Evolutionary conservation across 1,139 yeast species (phyloP), one percentile per base, ranked within the genome.

Genomic region (Suhomyces bolitotheri): DNA sequence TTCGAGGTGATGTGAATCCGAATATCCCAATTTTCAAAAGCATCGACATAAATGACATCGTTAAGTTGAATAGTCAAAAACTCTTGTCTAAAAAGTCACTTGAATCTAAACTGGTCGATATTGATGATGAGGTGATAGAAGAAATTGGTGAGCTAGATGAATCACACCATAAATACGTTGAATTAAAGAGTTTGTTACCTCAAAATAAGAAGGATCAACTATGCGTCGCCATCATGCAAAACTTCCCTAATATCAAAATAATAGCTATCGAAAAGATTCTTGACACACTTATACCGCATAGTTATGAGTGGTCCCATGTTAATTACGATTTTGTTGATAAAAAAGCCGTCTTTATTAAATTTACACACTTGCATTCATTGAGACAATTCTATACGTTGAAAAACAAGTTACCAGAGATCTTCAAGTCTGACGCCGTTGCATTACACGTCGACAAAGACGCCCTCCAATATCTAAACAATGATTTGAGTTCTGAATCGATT

Each of bases 121-220:
- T 41, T 9, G 51, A 46, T 9, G 47, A 43, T 14, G 51, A 45
- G 7, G 38, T 49, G 7, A 34, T 28, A 2, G 44, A 42, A 7
- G 40, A 24, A 1, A 16, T 10, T 7, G 21, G 16, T 8, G 27
- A 21, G 15, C 19, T 14, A 9, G 23, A 33, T 16, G 40, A 40
- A 8, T 39, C 32, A 27, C 36, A 40, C 1, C 31, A 35, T 7
- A 33, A 37, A 19, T 50, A 37, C 28, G 46, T 56, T 3, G 61
- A 56, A 1, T 51, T 72, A 10, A 49, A 52, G 5, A 39, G 41
- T 1, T 57, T 71, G 16, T 39, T 44, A 3, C 73, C 74, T 0
- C 39, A 38, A 3, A 64, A 58, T 27, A 45, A 67, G 30, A 57
- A 58, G 21, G 65, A 71, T 17, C 77, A 74, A 40, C 38, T 71